These are phyloP conservation scores for Globisporangium lucens DNA, from an alignment of 352 stramenopile genomes.

Conservation along the genomic window DNA sequence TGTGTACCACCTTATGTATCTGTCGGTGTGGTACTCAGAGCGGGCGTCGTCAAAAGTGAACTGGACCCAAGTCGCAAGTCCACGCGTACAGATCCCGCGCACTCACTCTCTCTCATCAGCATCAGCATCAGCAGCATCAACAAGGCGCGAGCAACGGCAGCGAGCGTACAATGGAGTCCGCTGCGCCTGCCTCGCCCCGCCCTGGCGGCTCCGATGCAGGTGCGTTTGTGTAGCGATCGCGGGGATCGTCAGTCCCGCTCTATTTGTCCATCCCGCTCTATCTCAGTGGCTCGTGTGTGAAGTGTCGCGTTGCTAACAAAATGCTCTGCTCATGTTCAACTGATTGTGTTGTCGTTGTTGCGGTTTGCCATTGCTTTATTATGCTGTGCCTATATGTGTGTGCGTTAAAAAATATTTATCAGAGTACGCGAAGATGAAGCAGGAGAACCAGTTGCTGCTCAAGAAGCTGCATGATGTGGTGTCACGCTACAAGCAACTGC, in stretches of 20 bases:
- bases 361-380: neutral
- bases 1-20: neutral
- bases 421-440: slow-evolving; percentile 38
- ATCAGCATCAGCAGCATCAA: neutral
- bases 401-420: neutral
- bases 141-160: neutral
- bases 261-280: neutral
- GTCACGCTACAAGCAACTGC: slow-evolving; percentile 44
- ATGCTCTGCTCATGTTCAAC: neutral
- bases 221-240: neutral
- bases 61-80: slow-evolving; percentile 11
- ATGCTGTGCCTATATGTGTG: neutral
- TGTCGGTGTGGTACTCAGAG: neutral
- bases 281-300: slow-evolving; percentile 1
- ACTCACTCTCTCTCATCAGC: slow-evolving; percentile 7
- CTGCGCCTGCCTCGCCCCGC: neutral
- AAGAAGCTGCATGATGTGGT: slow-evolving; percentile 59
- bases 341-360: neutral
- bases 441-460: slow-evolving; percentile 55
- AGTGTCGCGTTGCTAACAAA: neutral
- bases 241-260: neutral
- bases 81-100: slow-evolving; percentile 10
- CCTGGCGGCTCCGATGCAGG: neutral
- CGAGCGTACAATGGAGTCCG: slow-evolving; percentile 6
- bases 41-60: neutral